A percentile compares a stretch with the other conserved stretches of the same genome.
phyloP scores from a whole-genome alignment of 163 green algal genomes.

The Volvox carteri region DNA sequence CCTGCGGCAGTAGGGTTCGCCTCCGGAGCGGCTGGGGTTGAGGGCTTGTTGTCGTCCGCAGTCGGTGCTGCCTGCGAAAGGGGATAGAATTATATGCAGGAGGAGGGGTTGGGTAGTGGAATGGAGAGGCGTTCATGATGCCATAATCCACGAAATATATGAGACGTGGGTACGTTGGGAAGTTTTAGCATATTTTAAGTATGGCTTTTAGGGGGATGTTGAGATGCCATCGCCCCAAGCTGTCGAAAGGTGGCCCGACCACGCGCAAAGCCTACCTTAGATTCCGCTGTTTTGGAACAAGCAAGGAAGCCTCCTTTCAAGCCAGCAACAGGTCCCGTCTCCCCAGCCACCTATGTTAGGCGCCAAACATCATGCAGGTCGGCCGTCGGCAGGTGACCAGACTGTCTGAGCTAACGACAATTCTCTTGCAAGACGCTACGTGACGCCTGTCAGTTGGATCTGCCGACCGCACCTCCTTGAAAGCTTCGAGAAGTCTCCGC shows the following conservation, averaged over 20 bases:
- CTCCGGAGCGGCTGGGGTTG: background rate
- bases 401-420: too few relatives aligned
- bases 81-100: background rate
- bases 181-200: too few relatives aligned
- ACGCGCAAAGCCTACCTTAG: slow-evolving; percentile 26
- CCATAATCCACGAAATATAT: too few relatives aligned
- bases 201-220: too few relatives aligned
- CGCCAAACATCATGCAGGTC: background rate
- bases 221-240: too few relatives aligned
- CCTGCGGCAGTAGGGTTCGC: background rate
- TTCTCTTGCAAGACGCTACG: too few relatives aligned
- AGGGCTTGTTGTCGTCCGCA: background rate
- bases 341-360: slow-evolving; percentile 43
- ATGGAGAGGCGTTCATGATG: too few relatives aligned
- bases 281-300: slow-evolving; percentile 33
- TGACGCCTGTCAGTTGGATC: too few relatives aligned
- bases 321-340: background rate
- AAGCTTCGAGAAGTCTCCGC: slow-evolving; percentile 66
- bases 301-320: slow-evolving; percentile 69
- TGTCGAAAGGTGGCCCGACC: too few relatives aligned
- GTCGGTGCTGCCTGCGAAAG: background rate
- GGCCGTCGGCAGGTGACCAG: too few relatives aligned
- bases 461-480: slow-evolving; percentile 51
- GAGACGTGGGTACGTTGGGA: too few relatives aligned
- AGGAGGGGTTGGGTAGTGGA: too few relatives aligned